Conservation (phyloP, 1,139 yeast species). For the Yamadazyma diospyri region DNA sequence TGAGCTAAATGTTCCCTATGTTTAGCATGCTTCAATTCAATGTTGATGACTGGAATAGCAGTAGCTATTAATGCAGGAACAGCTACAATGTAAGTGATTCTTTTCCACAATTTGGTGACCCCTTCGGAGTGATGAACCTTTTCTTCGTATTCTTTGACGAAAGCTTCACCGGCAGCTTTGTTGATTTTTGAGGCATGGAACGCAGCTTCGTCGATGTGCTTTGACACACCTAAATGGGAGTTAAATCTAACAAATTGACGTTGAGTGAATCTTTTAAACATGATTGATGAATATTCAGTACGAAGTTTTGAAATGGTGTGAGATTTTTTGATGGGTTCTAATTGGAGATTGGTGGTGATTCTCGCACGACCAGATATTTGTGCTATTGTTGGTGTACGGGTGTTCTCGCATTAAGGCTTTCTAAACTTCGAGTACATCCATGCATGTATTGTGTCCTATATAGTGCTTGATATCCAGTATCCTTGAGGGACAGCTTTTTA, state of each 20-base stretch:
- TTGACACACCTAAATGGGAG: slow-evolving; percentile 37
- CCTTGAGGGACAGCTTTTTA: too few relatives aligned
- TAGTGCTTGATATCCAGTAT: too few relatives aligned
- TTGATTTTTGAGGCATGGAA: slow-evolving; percentile 28
- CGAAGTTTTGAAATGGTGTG: slow-evolving; percentile 8
- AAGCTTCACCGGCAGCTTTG: slow-evolving; percentile 43
- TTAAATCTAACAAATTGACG: slow-evolving; percentile 43
- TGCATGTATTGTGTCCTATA: too few relatives aligned
- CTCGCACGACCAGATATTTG: slow-evolving; percentile 5
- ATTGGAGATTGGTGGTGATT: slow-evolving; percentile 6
- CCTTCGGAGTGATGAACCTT: slow-evolving; percentile 74
- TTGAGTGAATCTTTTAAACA: slow-evolving; percentile 38
- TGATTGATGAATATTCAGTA: slow-evolving; percentile 1
- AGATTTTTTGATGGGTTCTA: slow-evolving; percentile 6
- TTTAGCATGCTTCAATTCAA: slow-evolving; percentile 84
- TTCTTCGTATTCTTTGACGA: slow-evolving; percentile 45
- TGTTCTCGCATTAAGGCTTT: too few relatives aligned
- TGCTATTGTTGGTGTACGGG: too few relatives aligned
- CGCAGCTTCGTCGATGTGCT: slow-evolving; percentile 39
- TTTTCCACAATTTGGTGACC: slow-evolving; percentile 81
- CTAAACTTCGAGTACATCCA: too few relatives aligned
- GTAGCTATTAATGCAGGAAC: slow-evolving; percentile 75
- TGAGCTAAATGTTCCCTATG: slow-evolving; percentile 82
- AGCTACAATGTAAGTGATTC: slow-evolving; percentile 75
- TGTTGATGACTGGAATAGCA: slow-evolving; percentile 73